Evolutionary conservation across 495 filamentous ascomycete species (phyloP).

Genomic region (Penicillium pancosmium): DNA sequence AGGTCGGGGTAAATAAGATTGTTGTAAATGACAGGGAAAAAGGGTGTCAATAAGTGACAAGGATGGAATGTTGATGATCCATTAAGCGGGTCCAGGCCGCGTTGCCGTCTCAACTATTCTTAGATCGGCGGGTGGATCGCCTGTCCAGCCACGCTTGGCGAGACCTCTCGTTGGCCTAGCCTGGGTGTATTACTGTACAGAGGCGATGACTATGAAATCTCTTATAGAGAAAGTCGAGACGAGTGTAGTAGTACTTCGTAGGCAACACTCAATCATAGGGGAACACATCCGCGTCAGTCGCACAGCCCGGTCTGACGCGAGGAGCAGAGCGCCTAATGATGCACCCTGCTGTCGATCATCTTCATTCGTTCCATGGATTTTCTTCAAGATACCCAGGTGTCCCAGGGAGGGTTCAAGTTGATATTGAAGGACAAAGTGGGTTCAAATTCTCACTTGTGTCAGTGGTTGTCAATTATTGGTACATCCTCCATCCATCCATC

Average conservation of each 20-base stretch:
- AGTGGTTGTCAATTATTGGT: neutral
- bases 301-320: neutral
- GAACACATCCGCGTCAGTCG: neutral
- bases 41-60: constrained; percentile 10
- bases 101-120: constrained; percentile 44
- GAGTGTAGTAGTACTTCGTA: neutral
- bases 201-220: too few species aligned
- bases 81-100: constrained; percentile 32
- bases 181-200: neutral
- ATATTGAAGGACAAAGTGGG: neutral
- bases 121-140: constrained; percentile 27
- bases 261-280: neutral
- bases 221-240: too few species aligned
- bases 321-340: neutral
- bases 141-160: constrained; percentile 4
- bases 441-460: neutral
- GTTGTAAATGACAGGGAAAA: neutral
- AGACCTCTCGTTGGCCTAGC: neutral
- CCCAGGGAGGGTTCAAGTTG: too few species aligned
- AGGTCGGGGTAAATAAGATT: neutral
- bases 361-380: too few species aligned
- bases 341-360: neutral
- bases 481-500: neutral
- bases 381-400: too few species aligned
- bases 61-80: constrained; percentile 24